Percentiles rank a stretch among this genome's conserved stretches.
phyloP scores from a whole-genome alignment of 2,329 filamentous ascomycete species.

The Aspergillus transmontanensis region DNA sequence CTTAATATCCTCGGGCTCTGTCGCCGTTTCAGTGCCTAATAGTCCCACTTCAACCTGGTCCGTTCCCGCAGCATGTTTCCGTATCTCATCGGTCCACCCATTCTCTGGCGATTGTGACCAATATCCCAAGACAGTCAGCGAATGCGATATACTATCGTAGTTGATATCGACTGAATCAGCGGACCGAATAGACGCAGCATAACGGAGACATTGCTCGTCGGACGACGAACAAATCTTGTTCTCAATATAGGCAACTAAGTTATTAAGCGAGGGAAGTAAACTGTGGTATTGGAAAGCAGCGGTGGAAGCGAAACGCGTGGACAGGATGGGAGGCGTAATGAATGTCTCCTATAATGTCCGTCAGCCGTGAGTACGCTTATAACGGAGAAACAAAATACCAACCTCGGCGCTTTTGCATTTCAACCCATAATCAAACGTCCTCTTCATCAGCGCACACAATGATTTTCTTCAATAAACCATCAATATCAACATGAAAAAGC shows the following conservation, averaged over 20 bases:
- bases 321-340: conserved; percentile 58
- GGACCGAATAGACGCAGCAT: conserved; percentile 49
- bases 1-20: conserved; percentile 71
- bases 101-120: conserved; percentile 52
- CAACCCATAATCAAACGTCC: conserved; percentile 56
- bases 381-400: conserved; percentile 15
- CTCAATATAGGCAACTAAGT: conserved; percentile 58
- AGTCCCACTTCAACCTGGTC: conserved; percentile 80
- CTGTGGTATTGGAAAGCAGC: conserved; percentile 72
- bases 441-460: conserved; percentile 62
- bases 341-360: conserved; percentile 57
- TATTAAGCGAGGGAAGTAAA: conserved; percentile 58
- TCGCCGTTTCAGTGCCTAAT: conserved; percentile 62
- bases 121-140: conserved; percentile 65
- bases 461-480: conserved; percentile 39
- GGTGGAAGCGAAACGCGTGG: conserved; percentile 63
- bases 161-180: conserved; percentile 75
- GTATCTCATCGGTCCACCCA: conserved; percentile 52
- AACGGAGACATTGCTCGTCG: conserved; percentile 53
- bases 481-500: not conserved
- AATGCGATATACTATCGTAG: conserved; percentile 69
- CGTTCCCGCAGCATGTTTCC: conserved; percentile 25
- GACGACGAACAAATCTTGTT: conserved; percentile 56
- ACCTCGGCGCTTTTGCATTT: conserved; percentile 59
- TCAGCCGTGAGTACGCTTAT: not conserved